Evolutionary conservation across 2,329 filamentous ascomycete species (phyloP), one percentile per base, ranked within the genome.

Genomic region (Penicillium vulpinum): DNA sequence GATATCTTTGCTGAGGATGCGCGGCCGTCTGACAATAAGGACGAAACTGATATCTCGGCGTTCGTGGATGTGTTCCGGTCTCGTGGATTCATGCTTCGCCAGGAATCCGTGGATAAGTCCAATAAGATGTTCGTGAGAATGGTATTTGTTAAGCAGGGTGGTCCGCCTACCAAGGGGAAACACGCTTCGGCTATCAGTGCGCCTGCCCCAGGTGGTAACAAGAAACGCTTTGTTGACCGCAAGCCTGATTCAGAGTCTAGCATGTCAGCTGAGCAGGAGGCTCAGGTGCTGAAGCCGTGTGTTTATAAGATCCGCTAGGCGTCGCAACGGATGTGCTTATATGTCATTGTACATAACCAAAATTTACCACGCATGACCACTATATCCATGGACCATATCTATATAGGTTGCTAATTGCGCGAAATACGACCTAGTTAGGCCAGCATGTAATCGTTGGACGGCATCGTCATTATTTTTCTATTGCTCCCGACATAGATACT

Each of bases 121-220:
- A 99, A 99, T 78, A 95, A 89, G 78, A 99, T 99, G 94, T 99
- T 99, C 79, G 93, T 97, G 65, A 91, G 89, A 78, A 93, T 99
- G 91, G 86, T 89, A 67, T 99, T 99, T 75, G 81, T 92, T 67
- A 99, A 97, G 79, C 86, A 83, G n/a, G 86, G 67, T 35, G 68
- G 85, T 21, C 79, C 85, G 43, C 89, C 92, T 0, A 82, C 82
- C 2, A 88, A 86, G 71, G 92, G 92, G 24, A 95, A 96, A 78
- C 85, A 88, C 62, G 65, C 75, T 62, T 73, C 68, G 54, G 71
- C 66, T 57, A 67, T 62, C 61, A 70, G 65, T 41, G 70, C 72
- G 38, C 62, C 66, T 39, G 62, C 69, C 50, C 72, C 64, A 35
- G 62, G 65, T 60, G 62, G 65, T 59, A 71, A 70, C 40, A 79